phyloP scores from a whole-genome alignment of 169 alveolate genomes.

The Eimeria necatrix region DNA sequence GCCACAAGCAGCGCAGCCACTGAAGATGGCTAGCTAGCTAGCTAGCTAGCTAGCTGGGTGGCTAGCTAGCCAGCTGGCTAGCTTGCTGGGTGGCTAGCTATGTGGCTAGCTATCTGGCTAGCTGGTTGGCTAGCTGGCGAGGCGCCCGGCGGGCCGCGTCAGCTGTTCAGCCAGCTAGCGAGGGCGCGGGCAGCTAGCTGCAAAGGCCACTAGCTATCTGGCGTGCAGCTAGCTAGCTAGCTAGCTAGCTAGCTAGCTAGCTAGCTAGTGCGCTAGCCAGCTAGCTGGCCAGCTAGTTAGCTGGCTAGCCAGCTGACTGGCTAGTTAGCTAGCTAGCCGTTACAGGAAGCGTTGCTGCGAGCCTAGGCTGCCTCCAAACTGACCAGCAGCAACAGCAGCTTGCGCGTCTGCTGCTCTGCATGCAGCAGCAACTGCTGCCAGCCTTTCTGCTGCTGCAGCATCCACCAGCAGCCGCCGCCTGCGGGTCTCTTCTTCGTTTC shows the following conservation, averaged over 20 bases:
- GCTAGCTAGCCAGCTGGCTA: no score
- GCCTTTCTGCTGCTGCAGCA: not conserved
- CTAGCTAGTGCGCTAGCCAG: no score
- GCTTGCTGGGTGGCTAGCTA: not conserved
- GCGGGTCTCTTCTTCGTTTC: no score
- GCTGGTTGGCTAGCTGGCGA: not conserved
- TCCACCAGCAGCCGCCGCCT: not conserved
- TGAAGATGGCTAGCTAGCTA: no score
- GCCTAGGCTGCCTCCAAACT: not conserved
- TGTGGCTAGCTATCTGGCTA: not conserved
- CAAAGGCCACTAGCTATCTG: not conserved
- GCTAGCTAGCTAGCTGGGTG: no score
- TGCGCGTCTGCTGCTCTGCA: not conserved
- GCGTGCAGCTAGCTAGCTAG: no score
- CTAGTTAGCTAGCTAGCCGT: no score
- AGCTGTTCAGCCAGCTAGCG: not conserved
- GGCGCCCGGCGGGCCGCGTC: not conserved
- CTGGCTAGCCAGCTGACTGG: no score
- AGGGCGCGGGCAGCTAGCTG: not conserved
- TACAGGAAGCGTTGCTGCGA: not conserved
- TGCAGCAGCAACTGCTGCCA: not conserved
- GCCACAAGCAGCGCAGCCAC: not conserved
- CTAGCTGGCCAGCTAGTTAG: no score
- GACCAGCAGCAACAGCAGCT: constrained; percentile 19
- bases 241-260: no score